These are phyloP conservation scores for Agastache rugosa DNA, from an alignment of 257 asterid species.

Conservation along the genomic window DNA sequence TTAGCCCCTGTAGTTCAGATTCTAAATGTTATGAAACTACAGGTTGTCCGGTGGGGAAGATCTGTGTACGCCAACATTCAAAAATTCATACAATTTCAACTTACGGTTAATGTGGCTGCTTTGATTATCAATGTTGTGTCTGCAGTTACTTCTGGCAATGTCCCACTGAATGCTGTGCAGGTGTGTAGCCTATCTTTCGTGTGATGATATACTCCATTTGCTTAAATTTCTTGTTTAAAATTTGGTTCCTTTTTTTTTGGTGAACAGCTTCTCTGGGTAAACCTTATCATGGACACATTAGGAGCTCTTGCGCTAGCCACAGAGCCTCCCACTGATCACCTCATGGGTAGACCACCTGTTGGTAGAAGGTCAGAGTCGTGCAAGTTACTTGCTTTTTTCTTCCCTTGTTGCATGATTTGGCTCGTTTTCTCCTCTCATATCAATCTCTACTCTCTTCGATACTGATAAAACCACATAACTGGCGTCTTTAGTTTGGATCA, in stretches of 20 bases:
- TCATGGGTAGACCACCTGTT: constrained; percentile 88
- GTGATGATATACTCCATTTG: not conserved
- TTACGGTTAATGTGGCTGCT: constrained; percentile 96
- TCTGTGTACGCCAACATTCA: constrained; percentile 97
- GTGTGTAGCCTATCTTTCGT: constrained; percentile 45
- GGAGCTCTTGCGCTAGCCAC: constrained; percentile 99
- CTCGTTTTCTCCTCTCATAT: not conserved
- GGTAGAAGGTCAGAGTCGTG: constrained; percentile 81
- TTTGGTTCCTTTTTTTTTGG: constrained; percentile 16
- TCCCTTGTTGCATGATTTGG: not conserved
- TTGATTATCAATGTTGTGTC: constrained; percentile 88
- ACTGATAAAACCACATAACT: not conserved
- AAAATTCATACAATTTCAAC: constrained; percentile 96
- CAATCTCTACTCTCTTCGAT: not conserved
- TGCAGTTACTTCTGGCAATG: constrained; percentile 88
- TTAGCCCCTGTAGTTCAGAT: constrained; percentile 2
- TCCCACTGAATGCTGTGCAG: constrained; percentile 98
- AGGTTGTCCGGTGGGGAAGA: constrained; percentile 99
- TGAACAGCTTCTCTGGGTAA: constrained; percentile 96
- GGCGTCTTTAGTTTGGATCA: not conserved
- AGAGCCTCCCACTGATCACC: constrained; percentile 96
- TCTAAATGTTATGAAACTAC: constrained; percentile 39
- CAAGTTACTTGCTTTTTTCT: not conserved
- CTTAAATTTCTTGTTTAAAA: not conserved
- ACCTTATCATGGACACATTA: constrained; percentile 97